These are phyloP conservation scores for Sporothrix schenckii DNA, from an alignment of 2,329 filamentous ascomycete genomes.

Conservation along the genomic window DNA sequence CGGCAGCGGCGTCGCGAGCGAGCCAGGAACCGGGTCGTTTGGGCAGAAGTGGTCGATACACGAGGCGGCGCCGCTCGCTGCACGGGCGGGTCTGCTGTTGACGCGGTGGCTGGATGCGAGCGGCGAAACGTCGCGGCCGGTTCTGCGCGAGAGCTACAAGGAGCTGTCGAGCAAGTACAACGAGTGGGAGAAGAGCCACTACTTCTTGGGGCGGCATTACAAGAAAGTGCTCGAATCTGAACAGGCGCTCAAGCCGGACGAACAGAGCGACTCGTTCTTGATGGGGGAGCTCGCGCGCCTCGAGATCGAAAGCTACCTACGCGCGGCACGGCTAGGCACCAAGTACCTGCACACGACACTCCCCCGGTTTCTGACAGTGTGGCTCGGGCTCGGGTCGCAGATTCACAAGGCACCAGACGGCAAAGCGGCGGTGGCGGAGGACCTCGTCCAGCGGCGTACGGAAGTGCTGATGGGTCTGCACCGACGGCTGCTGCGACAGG, in stretches of 20 bases:
- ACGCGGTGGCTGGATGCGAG: conserved; percentile 96
- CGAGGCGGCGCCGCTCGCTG: conserved; percentile 52
- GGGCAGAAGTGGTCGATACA: conserved; percentile 22
- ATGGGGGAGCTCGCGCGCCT: conserved; percentile 84
- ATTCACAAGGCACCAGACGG: conserved; percentile 64
- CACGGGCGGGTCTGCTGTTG: conserved; percentile 80
- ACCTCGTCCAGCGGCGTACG: conserved; percentile 60
- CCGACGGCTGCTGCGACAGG: conserved; percentile 76
- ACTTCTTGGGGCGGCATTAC: conserved; percentile 95
- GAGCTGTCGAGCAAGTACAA: conserved; percentile 70
- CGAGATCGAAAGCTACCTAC: conserved; percentile 90
- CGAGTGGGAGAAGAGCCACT: conserved; percentile 95
- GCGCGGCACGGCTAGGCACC: conserved; percentile 82
- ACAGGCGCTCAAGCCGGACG: conserved; percentile 71
- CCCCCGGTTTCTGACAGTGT: conserved; percentile 87
- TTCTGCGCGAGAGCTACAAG: conserved; percentile 80
- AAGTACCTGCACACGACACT: conserved; percentile 97
- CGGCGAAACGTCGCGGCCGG: conserved; percentile 85
- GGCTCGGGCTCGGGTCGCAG: conserved; percentile 86
- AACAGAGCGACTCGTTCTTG: conserved; percentile 75
- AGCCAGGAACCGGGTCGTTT: conserved; percentile 3
- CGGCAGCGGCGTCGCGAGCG: background rate
- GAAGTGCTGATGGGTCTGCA: conserved; percentile 71
- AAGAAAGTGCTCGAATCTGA: conserved; percentile 93
- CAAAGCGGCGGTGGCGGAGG: conserved; percentile 56